These are phyloP conservation scores for Marasmius sp. DNA, from an alignment of 1,284 basidiomycete genomes.

Conservation along the genomic window DNA sequence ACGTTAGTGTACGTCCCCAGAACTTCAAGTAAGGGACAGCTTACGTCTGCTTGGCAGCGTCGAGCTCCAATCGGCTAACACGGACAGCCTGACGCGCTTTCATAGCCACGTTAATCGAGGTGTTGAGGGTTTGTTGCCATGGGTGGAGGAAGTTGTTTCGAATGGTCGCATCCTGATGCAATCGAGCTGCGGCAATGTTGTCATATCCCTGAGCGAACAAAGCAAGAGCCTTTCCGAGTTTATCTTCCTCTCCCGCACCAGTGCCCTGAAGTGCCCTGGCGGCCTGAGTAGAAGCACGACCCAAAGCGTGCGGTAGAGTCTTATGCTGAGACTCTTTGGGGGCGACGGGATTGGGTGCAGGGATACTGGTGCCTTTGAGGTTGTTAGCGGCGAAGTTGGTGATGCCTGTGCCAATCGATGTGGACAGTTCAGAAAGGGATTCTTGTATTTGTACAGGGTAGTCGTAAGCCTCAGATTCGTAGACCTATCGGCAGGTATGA, in stretches of 20 bases:
- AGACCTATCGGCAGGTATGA: slow-evolving; percentile 42
- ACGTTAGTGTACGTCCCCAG: background rate
- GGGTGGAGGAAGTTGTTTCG: slow-evolving; percentile 78
- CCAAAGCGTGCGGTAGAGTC: slow-evolving; percentile 93
- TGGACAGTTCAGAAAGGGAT: slow-evolving; percentile 69
- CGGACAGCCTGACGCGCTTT: slow-evolving; percentile 90
- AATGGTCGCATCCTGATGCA: slow-evolving; percentile 82
- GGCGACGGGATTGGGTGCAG: slow-evolving; percentile 67
- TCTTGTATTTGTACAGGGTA: slow-evolving; percentile 82
- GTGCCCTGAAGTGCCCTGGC: slow-evolving; percentile 55
- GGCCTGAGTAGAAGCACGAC: slow-evolving; percentile 76
- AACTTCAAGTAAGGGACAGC: slow-evolving; percentile 18
- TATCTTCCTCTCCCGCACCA: slow-evolving; percentile 53
- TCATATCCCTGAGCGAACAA: slow-evolving; percentile 86
- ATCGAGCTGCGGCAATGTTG: slow-evolving; percentile 81
- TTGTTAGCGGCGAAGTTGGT: slow-evolving; percentile 86
- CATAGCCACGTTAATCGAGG: slow-evolving; percentile 83
- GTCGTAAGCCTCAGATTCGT: slow-evolving; percentile 87
- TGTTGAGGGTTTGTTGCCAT: slow-evolving; percentile 88
- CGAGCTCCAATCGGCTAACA: slow-evolving; percentile 76
- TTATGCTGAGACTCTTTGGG: slow-evolving; percentile 71
- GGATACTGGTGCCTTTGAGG: slow-evolving; percentile 67
- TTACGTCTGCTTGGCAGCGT: slow-evolving; percentile 63
- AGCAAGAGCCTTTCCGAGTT: slow-evolving; percentile 76
- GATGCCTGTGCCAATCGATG: slow-evolving; percentile 77